These are phyloP conservation scores for Diaporthe longicolla DNA, from an alignment of 2,329 filamentous ascomycete species.

Conservation along the genomic window DNA sequence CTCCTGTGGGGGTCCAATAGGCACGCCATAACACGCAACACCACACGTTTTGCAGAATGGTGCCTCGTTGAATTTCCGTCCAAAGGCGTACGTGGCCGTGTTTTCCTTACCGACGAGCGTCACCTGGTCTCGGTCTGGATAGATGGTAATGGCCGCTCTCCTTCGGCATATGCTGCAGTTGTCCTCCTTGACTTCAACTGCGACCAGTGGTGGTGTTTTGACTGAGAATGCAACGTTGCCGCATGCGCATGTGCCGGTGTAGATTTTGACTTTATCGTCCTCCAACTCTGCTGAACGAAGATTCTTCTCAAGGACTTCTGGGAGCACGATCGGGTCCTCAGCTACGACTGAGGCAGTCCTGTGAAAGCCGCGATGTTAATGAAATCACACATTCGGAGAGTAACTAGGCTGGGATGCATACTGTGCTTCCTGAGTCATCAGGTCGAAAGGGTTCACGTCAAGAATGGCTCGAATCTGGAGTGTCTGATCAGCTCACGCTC, in stretches of 20 bases:
- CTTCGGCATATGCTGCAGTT: slow-evolving; percentile 53
- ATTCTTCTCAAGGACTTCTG: background rate
- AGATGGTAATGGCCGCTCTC: slow-evolving; percentile 50
- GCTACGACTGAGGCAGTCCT: slow-evolving; percentile 27
- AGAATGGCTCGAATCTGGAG: slow-evolving; percentile 43
- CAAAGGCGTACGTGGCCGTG: slow-evolving; percentile 48
- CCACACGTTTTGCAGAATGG: slow-evolving; percentile 51
- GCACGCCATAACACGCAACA: slow-evolving; percentile 47
- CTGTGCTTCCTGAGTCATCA: slow-evolving; percentile 42
- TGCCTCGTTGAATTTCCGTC: slow-evolving; percentile 45
- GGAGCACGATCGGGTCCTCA: slow-evolving; percentile 15
- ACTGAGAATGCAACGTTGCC: slow-evolving; percentile 46
- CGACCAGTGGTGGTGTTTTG: slow-evolving; percentile 45
- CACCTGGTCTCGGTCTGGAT: slow-evolving; percentile 49
- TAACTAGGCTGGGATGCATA: background rate
- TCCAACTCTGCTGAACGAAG: background rate
- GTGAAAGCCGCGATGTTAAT: background rate
- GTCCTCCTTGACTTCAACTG: slow-evolving; percentile 59
- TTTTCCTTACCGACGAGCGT: slow-evolving; percentile 47
- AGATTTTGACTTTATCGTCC: slow-evolving; percentile 31
- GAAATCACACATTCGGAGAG: too few species aligned
- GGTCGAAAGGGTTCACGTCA: slow-evolving; percentile 46
- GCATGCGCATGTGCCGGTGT: slow-evolving; percentile 49
- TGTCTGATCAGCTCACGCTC: background rate
- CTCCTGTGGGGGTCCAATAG: slow-evolving; percentile 50